Evolutionary conservation across 208 protist species (phyloP), one percentile per base, ranked within the genome.

Genomic region (Balamuthia mandrillaris): DNA sequence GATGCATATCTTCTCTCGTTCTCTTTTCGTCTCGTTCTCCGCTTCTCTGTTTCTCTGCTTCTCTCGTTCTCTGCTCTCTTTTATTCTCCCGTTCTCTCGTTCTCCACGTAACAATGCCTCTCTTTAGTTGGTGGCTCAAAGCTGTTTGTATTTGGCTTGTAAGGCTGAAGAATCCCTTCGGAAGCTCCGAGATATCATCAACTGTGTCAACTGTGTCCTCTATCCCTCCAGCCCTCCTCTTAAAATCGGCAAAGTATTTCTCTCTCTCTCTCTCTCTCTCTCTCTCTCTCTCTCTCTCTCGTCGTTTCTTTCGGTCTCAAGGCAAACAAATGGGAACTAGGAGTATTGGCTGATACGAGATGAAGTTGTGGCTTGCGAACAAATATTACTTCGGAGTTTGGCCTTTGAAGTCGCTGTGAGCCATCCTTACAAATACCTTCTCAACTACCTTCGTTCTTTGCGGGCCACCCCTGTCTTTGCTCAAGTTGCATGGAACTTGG

Each of bases 351-450:
- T 68, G 27, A 16, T 83, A 56, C 77, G 77, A 6, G 77, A 83
- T 9, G 77, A 83, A 24, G 77, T 83, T 12, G 77, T 83, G 16
- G 77, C 77, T 2, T 39, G 41, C 35, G 77, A 83, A n/a, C 77
- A 83, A 56, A n/a, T 83, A 24, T 56, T 83, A 10, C 35, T 83
- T 49, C 77, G 77, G 10, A 52, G 54, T 14, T 56, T 83, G 10
- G 42, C 61, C 42, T 83, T 83, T 49, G 77, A 83, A 3, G 54
- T 83, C 29, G 47, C 51, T 0, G 44, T 83, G 18, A 39, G 49
- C 6, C 77, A 83, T 49, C 77, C 77, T n/a, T 56, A 83, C 77
- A 83, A 83, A 33, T 83, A 68, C 58, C 77, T 83, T 12, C 31
- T 83, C 24, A 83, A 83, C 77, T 83, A 83, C 54, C 0, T 83